Percentiles rank a stretch among this genome's conserved stretches.
Evolutionary conservation across 805 yeast genomes (phyloP).

Genomic region (Ogataea thermomethanolica): DNA sequence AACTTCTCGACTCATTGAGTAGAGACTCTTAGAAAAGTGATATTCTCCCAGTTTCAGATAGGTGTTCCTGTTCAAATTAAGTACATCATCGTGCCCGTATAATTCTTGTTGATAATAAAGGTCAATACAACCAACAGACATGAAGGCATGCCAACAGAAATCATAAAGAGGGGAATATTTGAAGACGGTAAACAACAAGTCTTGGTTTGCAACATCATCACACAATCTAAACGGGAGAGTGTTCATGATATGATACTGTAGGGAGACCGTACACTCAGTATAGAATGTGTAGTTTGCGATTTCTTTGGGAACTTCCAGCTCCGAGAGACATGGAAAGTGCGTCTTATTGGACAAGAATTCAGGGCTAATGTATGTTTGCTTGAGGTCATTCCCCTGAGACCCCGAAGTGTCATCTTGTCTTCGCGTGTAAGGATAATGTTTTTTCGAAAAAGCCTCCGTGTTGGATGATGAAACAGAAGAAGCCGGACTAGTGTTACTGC

Average conservation of each 20-base stretch:
- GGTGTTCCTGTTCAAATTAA: conserved; percentile 15
- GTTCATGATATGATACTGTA: conserved; percentile 16
- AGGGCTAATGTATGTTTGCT: conserved; percentile 11
- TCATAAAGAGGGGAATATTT: conserved; percentile 16
- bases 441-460: neutral
- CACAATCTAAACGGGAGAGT: conserved; percentile 20
- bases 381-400: too few relatives aligned
- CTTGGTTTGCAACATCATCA: conserved; percentile 14
- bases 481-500: conserved; percentile 6
- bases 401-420: too few relatives aligned
- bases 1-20: conserved; percentile 18
- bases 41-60: conserved; percentile 22
- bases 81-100: conserved; percentile 20
- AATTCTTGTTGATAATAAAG: conserved; percentile 22
- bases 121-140: conserved; percentile 21
- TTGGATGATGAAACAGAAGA: conserved; percentile 9
- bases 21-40: conserved; percentile 23
- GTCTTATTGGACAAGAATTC: conserved; percentile 20
- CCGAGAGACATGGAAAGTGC: conserved; percentile 13
- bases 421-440: neutral
- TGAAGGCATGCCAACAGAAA: conserved; percentile 20
- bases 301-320: conserved; percentile 12
- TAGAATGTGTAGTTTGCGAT: conserved; percentile 19
- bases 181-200: conserved; percentile 10
- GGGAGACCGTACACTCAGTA: conserved; percentile 14